Percentiles rank a stretch among this genome's conserved stretches.
Evolutionary conservation across 2,329 filamentous ascomycete species (phyloP).

Genomic region (Cladophialophora exuberans): DNA sequence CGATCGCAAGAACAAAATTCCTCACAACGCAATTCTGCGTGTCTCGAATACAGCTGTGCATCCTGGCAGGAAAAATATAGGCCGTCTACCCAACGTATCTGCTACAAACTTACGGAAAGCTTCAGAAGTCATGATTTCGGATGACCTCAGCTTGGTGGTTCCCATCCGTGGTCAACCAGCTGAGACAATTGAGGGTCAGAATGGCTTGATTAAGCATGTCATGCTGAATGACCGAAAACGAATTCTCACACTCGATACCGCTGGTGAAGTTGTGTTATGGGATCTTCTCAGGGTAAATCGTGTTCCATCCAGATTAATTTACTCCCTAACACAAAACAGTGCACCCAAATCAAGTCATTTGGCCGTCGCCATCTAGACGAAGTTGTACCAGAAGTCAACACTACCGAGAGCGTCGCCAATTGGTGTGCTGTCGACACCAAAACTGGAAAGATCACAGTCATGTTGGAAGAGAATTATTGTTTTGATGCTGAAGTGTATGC

Average conservation of each 20-base stretch:
- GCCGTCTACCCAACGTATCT: slow-evolving; percentile 55
- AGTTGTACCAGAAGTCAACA: slow-evolving; percentile 84
- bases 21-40: slow-evolving; percentile 74
- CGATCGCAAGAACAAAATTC: slow-evolving; percentile 62
- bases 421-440: slow-evolving; percentile 96
- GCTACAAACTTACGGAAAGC: slow-evolving; percentile 54
- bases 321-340: slow-evolving; percentile 54
- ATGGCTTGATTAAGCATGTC: slow-evolving; percentile 90
- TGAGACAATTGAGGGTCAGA: slow-evolving; percentile 90
- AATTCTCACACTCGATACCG: slow-evolving; percentile 89
- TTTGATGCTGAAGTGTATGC: slow-evolving; percentile 98
- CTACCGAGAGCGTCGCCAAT: slow-evolving; percentile 83
- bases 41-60: slow-evolving; percentile 84
- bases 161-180: slow-evolving; percentile 71
- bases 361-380: slow-evolving; percentile 94
- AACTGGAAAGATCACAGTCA: slow-evolving; percentile 87
- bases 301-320: slow-evolving; percentile 10
- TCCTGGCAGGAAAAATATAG: slow-evolving; percentile 58
- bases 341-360: slow-evolving; percentile 85
- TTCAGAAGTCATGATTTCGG: slow-evolving; percentile 58
- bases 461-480: slow-evolving; percentile 90
- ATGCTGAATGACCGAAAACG: slow-evolving; percentile 88
- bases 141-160: slow-evolving; percentile 52
- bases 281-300: slow-evolving; percentile 77
- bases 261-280: slow-evolving; percentile 93